Evolutionary conservation across 352 stramenopile species (phyloP), one percentile per base, ranked within the genome.

Genomic region (Phytophthora citrophthora): DNA sequence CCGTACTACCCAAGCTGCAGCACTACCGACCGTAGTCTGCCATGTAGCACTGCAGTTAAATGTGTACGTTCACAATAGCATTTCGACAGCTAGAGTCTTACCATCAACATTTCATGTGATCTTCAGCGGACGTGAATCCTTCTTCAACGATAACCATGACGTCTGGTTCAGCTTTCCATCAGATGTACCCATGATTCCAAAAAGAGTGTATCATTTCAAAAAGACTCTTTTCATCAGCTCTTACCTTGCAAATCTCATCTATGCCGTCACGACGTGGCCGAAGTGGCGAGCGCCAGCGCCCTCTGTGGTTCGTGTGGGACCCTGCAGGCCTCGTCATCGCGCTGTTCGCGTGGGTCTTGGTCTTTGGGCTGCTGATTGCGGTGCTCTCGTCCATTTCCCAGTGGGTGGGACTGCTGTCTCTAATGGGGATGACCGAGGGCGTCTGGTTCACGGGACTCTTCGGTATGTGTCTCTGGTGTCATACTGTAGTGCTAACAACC

Each of bases 401-500:
- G 36, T 92, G 81, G 81, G 63, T 91, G 23, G 85, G 83, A 20
- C 63, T 85, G 20, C 49, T 83, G 18, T 91, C 85, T 32, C 64
- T 64, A 20, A 61, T 73, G 36, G 83, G 85, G 5, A 39, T 78
- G 31, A 59, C 86, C 9, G 66, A 84, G 53, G 61, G 50, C 11
- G 4, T 81, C 16, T 83, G 74, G 64, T 80, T 94, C 61, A 68
- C 68, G 6, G 68, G 59, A 5, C 79, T 88, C n/a, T 66, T 94
- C 20, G 67, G 50, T 40, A 89, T 94, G 80, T 89, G 80, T 55
- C 79, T 91, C 57, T 92, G 83, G 83, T 79, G 70, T 13, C 86
- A 94, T 66, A 50, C 76, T 15, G 75, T 79, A 31, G 81, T 90
- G 57, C 86, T 93, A 69, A 95, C 81, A 1, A 93, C 73, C 10